Evolutionary conservation across 2,329 filamentous ascomycete genomes (phyloP), one percentile per base, ranked within the genome.

Genomic region (Ophiostoma tasmaniense): DNA sequence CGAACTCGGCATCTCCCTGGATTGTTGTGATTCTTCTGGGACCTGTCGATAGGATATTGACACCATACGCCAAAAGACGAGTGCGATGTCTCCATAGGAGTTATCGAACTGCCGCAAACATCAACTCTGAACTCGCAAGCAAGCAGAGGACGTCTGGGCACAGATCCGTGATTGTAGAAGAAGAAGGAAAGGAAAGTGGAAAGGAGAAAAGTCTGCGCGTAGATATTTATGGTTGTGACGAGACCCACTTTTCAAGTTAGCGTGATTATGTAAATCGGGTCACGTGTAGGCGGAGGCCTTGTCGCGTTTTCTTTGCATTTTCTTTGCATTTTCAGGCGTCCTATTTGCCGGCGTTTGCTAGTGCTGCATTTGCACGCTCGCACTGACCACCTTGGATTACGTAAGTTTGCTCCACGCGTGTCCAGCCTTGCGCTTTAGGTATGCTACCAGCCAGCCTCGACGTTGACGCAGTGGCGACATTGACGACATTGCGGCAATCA

Each of bases 11-110:
- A 83, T 73, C 71, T 64, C 81, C 81, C 80, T 80, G 79, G 82
- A 64, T 81, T 79, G 37, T 33, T 82, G 83, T 81, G 80, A 81
- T 95, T 86, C 76, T 79, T 97, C 89, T 96, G 79, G 91, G 89
- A 95, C 89, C 91, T 95, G 93, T 96, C 92, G 90, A 93, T 91
- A 88, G 90, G 90, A 93, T 83, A 92, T 90, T 88, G 85, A 90
- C 89, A 93, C 87, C 90, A 92, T 88, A 80, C 61, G 52, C 39
- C 66, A 42, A 61, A 70, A 64, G 69, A 69, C 76, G 77, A 80
- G 78, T 78, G 79, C 80, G 86, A 88, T 91, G 90, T 88, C 89
- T 93, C 90, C 90, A 89, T 92, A 73, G 79, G 77, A 77, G 81
- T 85, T 87, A 92, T 91, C 90, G 91, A 94, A 87, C 88, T 94